Percentiles rank a stretch among this genome's conserved stretches.
phyloP scores from a whole-genome alignment of 768 basidiomycete genomes.

The Lactifluus hygrophoroides region DNA sequence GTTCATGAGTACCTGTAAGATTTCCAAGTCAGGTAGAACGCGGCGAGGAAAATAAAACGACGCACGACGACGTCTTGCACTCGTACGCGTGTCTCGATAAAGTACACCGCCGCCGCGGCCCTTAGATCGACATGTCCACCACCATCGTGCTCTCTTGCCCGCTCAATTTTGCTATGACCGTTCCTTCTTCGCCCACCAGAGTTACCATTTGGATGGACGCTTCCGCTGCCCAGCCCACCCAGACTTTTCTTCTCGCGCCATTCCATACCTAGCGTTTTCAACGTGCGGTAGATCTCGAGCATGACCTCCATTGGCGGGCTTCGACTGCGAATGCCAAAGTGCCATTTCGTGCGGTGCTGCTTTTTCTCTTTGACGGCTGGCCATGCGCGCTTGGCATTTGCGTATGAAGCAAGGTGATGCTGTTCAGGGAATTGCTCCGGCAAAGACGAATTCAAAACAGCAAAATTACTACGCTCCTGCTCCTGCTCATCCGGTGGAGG shows the following conservation, averaged over 20 bases:
- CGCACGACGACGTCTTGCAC: constrained; percentile 88
- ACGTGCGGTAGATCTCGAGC: constrained; percentile 93
- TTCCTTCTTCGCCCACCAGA: constrained; percentile 25
- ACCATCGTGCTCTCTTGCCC: constrained; percentile 55
- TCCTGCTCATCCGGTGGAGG: constrained; percentile 30
- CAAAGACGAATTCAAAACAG: constrained; percentile 84
- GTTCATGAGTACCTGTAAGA: constrained; percentile 82
- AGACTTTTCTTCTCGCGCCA: constrained; percentile 89
- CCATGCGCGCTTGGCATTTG: constrained; percentile 41
- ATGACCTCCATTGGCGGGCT: constrained; percentile 98
- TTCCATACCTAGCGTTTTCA: constrained; percentile 89
- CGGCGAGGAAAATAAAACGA: constrained; percentile 13
- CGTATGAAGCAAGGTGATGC: constrained; percentile 64
- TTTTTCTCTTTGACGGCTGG: constrained; percentile 48
- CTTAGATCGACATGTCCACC: constrained; percentile 48
- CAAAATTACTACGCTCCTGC: constrained; percentile 55
- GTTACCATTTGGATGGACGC: constrained; percentile 13
- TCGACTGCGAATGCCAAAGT: constrained; percentile 93
- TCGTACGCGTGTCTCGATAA: constrained; percentile 86
- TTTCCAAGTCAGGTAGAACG: neutral
- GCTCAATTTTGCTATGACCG: constrained; percentile 44
- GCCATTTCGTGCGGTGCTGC: constrained; percentile 84
- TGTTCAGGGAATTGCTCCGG: constrained; percentile 54
- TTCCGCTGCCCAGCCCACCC: constrained; percentile 57
- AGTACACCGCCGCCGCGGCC: constrained; percentile 73